Base-by-base conservation (phyloP, 2,329 filamentous ascomycete genomes). In the Lachnellula occidentalis region DNA sequence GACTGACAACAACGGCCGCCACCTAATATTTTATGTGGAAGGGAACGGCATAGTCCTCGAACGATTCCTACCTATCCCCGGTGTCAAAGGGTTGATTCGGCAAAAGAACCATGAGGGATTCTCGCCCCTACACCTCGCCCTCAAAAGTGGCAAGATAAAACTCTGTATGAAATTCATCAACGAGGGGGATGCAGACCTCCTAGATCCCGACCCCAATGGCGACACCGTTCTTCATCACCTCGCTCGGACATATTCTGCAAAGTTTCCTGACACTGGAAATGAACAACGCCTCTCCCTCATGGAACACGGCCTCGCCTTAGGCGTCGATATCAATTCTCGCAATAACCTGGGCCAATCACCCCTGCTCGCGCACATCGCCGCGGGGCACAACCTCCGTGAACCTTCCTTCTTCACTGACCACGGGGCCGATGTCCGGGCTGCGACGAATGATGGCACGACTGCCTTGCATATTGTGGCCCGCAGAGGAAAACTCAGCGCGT, bases 191-290 rank as follows among this genome's bases (percentile, higher is more conserved):
- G 53, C 53, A 22, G 41, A 61, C 41, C 31, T 49, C 24, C 19
- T 58, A 8, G 54, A 57, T 1, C 47, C 48, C 9, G 59, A 56
- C 36, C 55, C 48, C 12, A n/a, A 50, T 17, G 56, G 45, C 2
- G 50, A 60, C 14, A 60, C 58, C 2, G 51, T 51, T 11, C 49
- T 61, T 11, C 60, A 62, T 14, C 39, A 62, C 36, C 46, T 61
- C 21, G 36, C 36, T 4, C 36, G 36, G n/a, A 17, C 5, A 4
- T n/a, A n/a, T 39, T 15, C n/a, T 1, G 8, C 15, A 39, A 5
- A 24, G 5, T 24, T 1, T 24, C 24, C 24, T 24, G 5, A 24
- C 24, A 24, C 5, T 24, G 24, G 7, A 24, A 1, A 6, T 5
- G 36, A n/a, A 17, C 15, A 39, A 15, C 36, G 7, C 2, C 14